Evolutionary conservation across 2,329 filamentous ascomycete genomes (phyloP), one percentile per base, ranked within the genome.

Genomic region (Curvularia eragrostidis): DNA sequence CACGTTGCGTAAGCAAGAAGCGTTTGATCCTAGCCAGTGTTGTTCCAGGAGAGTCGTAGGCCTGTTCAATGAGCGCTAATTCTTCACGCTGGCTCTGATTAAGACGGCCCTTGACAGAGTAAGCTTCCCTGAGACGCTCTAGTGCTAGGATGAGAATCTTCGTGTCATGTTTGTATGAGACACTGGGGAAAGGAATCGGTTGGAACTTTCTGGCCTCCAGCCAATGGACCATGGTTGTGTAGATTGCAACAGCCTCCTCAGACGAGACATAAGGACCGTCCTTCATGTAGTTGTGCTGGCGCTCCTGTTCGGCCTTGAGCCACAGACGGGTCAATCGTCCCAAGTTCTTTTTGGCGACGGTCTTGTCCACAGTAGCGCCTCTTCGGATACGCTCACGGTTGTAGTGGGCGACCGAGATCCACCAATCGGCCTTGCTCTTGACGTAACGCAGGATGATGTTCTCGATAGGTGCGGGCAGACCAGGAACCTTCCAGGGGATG

Each of bases 221-320:
- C 95, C 95, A 99, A 77, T 99, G 96, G 7, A 99, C 95, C 59
- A 95, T 97, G 0, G 95, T 98, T 0, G 95, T 99, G 80, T 98
- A 99, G 64, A 99, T 99, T 8, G 95, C 96, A 53, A 99, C 96
- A 62, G 93, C 95, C 78, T 99, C 95, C 77, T 99, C 96, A 0
- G 95, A 97, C 1, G 95, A 98, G 34, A 99, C 94, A 63, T 99
- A 99, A 1, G 95, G 95, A 3, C 95, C 95, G 70, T 99, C 96
- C 81, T 99, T 99, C 88, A 98, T 93, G 79, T 99, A 97, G 75
- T 99, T 99, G 82, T 99, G 95, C 76, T 99, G 95, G 58, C 96
- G 86, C 78, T 99, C 95, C 79, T 99, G 95, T 81, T 99, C 95
- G 21, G 95, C 91, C 83, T 99, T 99, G 59, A 99, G 84, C 95